phyloP scores from a whole-genome alignment of 371 early-diverging fungal genomes.

The Haplosporangium sp. region DNA sequence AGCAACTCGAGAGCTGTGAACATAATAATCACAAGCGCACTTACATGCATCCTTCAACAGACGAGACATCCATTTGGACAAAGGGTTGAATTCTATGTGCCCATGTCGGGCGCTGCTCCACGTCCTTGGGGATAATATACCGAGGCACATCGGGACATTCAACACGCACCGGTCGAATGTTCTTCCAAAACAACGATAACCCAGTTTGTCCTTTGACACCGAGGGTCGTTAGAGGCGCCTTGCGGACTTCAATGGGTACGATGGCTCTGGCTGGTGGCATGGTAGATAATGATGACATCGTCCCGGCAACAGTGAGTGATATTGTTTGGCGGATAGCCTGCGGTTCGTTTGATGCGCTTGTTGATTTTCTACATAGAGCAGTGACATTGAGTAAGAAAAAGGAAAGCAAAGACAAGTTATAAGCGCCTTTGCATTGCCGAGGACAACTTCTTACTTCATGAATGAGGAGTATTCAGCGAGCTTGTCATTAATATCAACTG shows the following conservation, averaged over 20 bases:
- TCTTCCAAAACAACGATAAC: slow-evolving; percentile 53
- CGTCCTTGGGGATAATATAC: slow-evolving; percentile 52
- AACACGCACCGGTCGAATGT: slow-evolving; percentile 44
- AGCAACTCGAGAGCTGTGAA: neutral
- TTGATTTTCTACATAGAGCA: slow-evolving; percentile 22
- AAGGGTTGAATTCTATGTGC: slow-evolving; percentile 42
- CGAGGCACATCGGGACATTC: slow-evolving; percentile 48
- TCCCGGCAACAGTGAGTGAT: slow-evolving; percentile 52
- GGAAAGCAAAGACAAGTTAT: neutral
- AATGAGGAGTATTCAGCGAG: slow-evolving; percentile 53
- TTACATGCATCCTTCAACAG: slow-evolving; percentile 39
- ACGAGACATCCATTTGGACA: slow-evolving; percentile 4
- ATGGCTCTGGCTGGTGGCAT: slow-evolving; percentile 27
- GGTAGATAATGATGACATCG: slow-evolving; percentile 6
- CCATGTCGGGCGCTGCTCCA: slow-evolving; percentile 50
- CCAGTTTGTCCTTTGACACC: slow-evolving; percentile 47
- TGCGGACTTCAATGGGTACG: slow-evolving; percentile 45
- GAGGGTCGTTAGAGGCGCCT: slow-evolving; percentile 27
- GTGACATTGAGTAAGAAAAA: neutral
- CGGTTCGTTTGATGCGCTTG: slow-evolving; percentile 11
- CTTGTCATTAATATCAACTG: slow-evolving; percentile 46
- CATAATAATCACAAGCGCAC: neutral
- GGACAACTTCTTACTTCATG: slow-evolving; percentile 32
- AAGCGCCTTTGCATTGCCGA: too few species aligned
- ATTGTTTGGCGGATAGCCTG: slow-evolving; percentile 31